Evolutionary conservation across 2,329 filamentous ascomycete genomes (phyloP).

Genomic region (Pseudogymnoascus sp.): DNA sequence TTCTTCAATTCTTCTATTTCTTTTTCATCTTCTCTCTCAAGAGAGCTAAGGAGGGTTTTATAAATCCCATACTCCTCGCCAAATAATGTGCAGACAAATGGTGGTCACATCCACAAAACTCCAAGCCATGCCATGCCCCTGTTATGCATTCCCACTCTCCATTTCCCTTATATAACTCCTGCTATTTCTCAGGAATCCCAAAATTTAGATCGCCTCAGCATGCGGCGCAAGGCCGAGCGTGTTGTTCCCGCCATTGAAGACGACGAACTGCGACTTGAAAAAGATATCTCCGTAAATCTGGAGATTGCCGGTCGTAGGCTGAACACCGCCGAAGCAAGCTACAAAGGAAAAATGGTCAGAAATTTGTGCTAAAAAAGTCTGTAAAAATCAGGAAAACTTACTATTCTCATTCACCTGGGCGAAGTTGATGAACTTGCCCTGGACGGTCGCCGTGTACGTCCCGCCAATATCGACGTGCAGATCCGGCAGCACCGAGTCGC

Average conservation of each 20-base stretch:
- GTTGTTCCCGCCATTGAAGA: slow-evolving; percentile 48
- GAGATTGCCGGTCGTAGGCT: slow-evolving; percentile 45
- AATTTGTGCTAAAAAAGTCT: slow-evolving; percentile 1
- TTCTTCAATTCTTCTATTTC: background rate
- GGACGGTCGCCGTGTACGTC: slow-evolving; percentile 36
- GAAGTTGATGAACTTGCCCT: slow-evolving; percentile 42
- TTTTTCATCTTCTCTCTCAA: background rate
- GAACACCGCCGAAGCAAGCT: slow-evolving; percentile 61
- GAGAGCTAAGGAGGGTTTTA: background rate
- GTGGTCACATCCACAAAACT: background rate
- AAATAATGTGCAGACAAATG: background rate
- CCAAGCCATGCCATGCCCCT: background rate
- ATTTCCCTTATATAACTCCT: background rate
- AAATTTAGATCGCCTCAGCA: background rate
- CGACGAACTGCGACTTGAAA: slow-evolving; percentile 53
- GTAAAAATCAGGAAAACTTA: slow-evolving; percentile 30
- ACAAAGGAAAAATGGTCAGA: background rate
- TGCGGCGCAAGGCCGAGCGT: slow-evolving; percentile 41
- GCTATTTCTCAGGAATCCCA: background rate
- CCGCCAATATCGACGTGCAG: slow-evolving; percentile 32
- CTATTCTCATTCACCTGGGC: slow-evolving; percentile 40
- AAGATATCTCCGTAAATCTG: slow-evolving; percentile 57
- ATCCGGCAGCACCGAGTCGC: slow-evolving; percentile 28
- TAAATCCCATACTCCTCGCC: background rate
- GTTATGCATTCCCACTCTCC: background rate